Evolutionary conservation across 441 rosid species (phyloP).

Genomic region (Geranium incanum): DNA sequence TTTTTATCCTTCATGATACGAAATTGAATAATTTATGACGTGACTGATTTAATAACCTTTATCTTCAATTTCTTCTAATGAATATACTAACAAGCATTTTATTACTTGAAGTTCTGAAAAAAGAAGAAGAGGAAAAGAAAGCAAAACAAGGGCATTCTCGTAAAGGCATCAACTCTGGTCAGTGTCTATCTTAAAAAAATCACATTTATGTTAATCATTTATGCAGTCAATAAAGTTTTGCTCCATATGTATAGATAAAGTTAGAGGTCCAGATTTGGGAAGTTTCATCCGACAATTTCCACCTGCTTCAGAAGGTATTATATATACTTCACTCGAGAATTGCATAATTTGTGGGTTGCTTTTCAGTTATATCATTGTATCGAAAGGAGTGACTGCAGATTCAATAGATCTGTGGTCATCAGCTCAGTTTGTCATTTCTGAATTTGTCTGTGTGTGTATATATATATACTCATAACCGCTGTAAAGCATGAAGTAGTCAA

Average conservation of each 20-base stretch:
- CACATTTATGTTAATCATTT: constrained; percentile 4
- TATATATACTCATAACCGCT: neutral
- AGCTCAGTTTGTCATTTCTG: neutral
- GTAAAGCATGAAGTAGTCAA: neutral
- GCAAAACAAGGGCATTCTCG: constrained; percentile 51
- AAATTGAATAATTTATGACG: neutral
- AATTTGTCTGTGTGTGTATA: neutral
- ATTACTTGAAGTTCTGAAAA: constrained; percentile 53
- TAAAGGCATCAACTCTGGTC: constrained; percentile 38
- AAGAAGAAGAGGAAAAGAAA: constrained; percentile 63
- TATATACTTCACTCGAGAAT: neutral
- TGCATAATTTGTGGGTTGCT: neutral
- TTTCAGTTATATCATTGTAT: constrained; percentile 6
- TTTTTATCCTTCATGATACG: neutral
- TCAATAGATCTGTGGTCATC: neutral
- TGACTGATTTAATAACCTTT: neutral
- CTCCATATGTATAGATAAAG: constrained; percentile 42
- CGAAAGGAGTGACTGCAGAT: constrained; percentile 8
- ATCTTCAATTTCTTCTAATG: neutral
- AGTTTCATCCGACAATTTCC: constrained; percentile 81
- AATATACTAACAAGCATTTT: constrained; percentile 1
- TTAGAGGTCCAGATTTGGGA: constrained; percentile 71
- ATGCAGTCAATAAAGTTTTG: constrained; percentile 18
- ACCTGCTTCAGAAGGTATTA: constrained; percentile 48
- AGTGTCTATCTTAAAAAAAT: constrained; percentile 20